Conservation (phyloP, 169 alveolate species). For the Cryptosporidium baileyi region DNA sequence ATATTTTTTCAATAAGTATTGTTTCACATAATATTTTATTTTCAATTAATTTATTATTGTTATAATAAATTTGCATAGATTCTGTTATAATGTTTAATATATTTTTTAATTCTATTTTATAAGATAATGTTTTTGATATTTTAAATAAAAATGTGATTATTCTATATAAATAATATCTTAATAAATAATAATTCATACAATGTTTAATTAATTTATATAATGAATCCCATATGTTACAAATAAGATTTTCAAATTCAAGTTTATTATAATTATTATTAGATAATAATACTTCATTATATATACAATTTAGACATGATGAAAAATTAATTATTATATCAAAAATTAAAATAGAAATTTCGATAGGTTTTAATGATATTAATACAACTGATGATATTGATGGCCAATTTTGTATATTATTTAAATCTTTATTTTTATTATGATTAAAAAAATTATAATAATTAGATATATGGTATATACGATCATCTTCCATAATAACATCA, state of each 20-base stretch:
- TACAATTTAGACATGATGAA: constrained; percentile 13
- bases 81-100: background rate
- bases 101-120: background rate
- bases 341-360: constrained; percentile 23
- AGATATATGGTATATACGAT: constrained; percentile 53
- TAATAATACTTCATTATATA: background rate
- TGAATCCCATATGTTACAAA: constrained; percentile 10
- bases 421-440: background rate
- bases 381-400: constrained; percentile 29
- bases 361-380: constrained; percentile 15
- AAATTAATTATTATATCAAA: constrained; percentile 20
- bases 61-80: constrained; percentile 13
- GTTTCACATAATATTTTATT: background rate
- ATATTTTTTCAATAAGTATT: constrained; percentile 13
- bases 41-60: constrained; percentile 1
- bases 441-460: background rate
- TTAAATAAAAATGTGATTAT: constrained; percentile 20
- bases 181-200: constrained; percentile 28
- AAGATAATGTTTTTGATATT: background rate
- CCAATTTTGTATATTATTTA: background rate
- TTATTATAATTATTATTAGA: background rate
- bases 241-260: background rate
- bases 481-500: constrained; percentile 62
- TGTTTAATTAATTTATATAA: constrained; percentile 13
- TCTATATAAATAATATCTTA: constrained; percentile 26